Percentiles rank a stretch among this genome's conserved stretches.
Evolutionary conservation across 352 stramenopile genomes (phyloP).

Genomic region (Globisporangium uncinulatum): DNA sequence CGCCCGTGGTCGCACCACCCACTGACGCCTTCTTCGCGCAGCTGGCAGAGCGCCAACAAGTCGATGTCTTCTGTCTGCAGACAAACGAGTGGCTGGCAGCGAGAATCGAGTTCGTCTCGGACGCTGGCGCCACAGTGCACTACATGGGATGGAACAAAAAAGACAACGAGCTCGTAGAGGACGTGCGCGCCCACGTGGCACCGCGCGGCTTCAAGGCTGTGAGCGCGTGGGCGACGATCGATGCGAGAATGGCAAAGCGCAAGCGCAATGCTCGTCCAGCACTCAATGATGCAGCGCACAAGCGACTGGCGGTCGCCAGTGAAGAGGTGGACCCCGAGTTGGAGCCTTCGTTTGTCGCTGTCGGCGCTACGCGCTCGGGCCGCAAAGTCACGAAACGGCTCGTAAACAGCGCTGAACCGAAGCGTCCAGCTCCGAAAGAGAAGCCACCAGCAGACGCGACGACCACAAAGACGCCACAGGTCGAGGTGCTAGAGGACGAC

Average conservation of each 20-base stretch:
- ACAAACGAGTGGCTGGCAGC: slow-evolving; percentile 54
- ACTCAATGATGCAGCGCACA: neutral
- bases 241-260: slow-evolving; percentile 32
- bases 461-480: neutral
- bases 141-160: slow-evolving; percentile 67
- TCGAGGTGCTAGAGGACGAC: slow-evolving; percentile 64
- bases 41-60: slow-evolving; percentile 29
- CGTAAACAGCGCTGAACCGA: slow-evolving; percentile 24
- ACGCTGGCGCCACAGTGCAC: slow-evolving; percentile 34
- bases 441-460: slow-evolving; percentile 18
- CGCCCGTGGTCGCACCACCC: neutral
- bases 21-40: slow-evolving; percentile 8
- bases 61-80: slow-evolving; percentile 53
- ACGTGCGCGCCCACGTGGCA: slow-evolving; percentile 30
- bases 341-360: slow-evolving; percentile 45
- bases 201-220: slow-evolving; percentile 28
- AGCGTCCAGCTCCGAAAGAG: slow-evolving; percentile 12
- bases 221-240: slow-evolving; percentile 33
- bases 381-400: slow-evolving; percentile 64
- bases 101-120: slow-evolving; percentile 36
- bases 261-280: slow-evolving; percentile 4
- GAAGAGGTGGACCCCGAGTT: slow-evolving; percentile 2
- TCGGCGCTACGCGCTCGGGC: slow-evolving; percentile 56
- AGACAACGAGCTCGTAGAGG: slow-evolving; percentile 42
- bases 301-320: neutral